These are phyloP conservation scores for Xylariaceae sp. DNA, from an alignment of 2,329 filamentous ascomycete species.

Conservation along the genomic window DNA sequence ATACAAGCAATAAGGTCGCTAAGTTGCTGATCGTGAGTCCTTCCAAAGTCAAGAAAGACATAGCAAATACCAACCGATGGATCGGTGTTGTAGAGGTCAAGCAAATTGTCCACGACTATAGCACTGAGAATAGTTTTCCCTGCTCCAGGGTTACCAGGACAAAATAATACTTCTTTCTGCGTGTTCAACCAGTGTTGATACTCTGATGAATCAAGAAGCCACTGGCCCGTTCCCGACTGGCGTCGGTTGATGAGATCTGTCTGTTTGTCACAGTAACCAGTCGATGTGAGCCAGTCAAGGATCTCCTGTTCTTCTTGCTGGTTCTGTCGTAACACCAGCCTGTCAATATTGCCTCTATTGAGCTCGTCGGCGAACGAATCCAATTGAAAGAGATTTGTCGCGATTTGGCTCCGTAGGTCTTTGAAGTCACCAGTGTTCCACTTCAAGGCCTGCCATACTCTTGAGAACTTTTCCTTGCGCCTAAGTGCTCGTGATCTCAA, in stretches of 20 bases:
- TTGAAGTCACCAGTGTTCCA: no score
- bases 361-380: no score
- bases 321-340: no score
- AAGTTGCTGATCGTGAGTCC: constrained; percentile 29
- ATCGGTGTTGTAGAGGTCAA: constrained; percentile 31
- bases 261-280: constrained; percentile 37
- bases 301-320: constrained; percentile 1
- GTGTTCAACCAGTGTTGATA: constrained; percentile 14
- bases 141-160: constrained; percentile 43
- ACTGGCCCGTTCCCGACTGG: constrained; percentile 35
- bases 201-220: constrained; percentile 15
- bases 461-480: no score
- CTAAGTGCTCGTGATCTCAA: no score
- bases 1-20: constrained; percentile 33
- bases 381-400: no score
- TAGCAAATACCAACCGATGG: constrained; percentile 35
- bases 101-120: constrained; percentile 34
- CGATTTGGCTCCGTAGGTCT: no score
- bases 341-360: no score
- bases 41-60: constrained; percentile 41
- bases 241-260: constrained; percentile 34
- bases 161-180: constrained; percentile 37
- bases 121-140: constrained; percentile 45
- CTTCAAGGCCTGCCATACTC: no score
- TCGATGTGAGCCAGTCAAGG: constrained; percentile 37